A percentile compares a stretch with the other conserved stretches of the same genome.
These are phyloP conservation scores for Fusarium subtropicale DNA, from an alignment of 2,329 filamentous ascomycete genomes.

Conservation along the genomic window DNA sequence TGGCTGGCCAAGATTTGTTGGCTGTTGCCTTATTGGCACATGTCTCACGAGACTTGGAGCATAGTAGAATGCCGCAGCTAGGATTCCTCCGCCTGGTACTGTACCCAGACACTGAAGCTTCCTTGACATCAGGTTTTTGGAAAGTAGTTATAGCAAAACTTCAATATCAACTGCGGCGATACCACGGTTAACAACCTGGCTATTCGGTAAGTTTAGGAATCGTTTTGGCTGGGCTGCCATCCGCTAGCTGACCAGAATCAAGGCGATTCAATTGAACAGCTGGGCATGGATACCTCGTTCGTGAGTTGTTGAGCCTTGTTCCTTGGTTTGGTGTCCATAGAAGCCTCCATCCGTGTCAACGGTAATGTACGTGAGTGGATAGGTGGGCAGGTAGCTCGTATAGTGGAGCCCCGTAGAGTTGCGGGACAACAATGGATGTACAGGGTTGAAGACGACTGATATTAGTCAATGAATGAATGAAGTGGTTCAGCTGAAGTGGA, in stretches of 20 bases:
- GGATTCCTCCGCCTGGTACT: background rate
- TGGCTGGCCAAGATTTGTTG: conserved; percentile 32
- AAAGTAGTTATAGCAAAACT: conserved; percentile 27
- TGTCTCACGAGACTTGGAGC: conserved; percentile 6
- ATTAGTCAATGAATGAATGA: conserved; percentile 10
- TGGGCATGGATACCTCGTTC: background rate
- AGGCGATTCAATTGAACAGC: background rate
- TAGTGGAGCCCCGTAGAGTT: conserved; percentile 6
- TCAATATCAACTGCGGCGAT: conserved; percentile 12
- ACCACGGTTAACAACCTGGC: conserved; percentile 3
- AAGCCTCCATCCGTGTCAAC: background rate
- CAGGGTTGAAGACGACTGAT: conserved; percentile 1
- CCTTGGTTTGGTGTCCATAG: conserved; percentile 4
- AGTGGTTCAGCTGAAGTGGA: conserved; percentile 9
- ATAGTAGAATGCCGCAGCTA: background rate
- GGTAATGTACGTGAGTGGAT: background rate
- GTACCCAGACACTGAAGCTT: background rate
- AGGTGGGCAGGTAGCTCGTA: background rate
- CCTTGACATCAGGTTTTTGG: background rate
- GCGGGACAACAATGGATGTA: background rate
- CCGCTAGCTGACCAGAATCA: background rate
- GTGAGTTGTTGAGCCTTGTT: conserved; percentile 8
- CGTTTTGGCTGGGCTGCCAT: conserved; percentile 4
- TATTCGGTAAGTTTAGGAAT: background rate
- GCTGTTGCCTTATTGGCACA: conserved; percentile 13